Percentiles rank a stretch among this genome's conserved stretches.
Conservation (phyloP, 208 protist genomes). For the Acanthamoeba quina region DNA sequence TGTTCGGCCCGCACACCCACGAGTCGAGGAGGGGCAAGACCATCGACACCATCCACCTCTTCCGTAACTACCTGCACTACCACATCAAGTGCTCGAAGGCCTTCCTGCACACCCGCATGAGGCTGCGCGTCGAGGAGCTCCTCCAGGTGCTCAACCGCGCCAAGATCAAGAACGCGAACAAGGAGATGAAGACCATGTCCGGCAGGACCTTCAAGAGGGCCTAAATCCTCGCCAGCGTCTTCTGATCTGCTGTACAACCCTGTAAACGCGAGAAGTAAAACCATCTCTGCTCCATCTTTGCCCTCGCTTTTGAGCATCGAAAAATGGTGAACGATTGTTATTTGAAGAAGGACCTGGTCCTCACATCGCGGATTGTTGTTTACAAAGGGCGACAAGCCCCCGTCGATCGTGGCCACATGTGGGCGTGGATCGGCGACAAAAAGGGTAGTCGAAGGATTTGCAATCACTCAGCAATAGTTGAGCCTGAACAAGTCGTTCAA, state of each 20-base stretch:
- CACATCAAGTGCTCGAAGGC: slow-evolving; percentile 93
- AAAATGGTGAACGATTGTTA: too few relatives aligned
- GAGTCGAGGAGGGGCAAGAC: slow-evolving; percentile 78
- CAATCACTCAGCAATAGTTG: slow-evolving; percentile 52
- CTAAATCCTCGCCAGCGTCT: slow-evolving; percentile 13
- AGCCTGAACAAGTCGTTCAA: slow-evolving; percentile 62
- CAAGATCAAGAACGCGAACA: slow-evolving; percentile 84
- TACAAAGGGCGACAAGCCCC: slow-evolving; percentile 2
- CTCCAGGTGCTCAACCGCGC: slow-evolving; percentile 91
- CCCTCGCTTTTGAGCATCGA: too few relatives aligned
- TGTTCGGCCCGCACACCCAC: slow-evolving; percentile 53
- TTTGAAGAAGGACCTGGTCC: too few relatives aligned
- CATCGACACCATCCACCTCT: slow-evolving; percentile 86
- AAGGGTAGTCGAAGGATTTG: not conserved
- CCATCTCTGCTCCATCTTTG: too few relatives aligned
- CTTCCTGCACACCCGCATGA: slow-evolving; percentile 92
- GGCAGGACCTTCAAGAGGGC: slow-evolving; percentile 76
- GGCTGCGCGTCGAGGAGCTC: slow-evolving; percentile 86
- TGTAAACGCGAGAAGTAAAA: too few relatives aligned
- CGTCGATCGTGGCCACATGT: not conserved
- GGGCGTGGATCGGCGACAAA: not conserved
- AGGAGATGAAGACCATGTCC: slow-evolving; percentile 76
- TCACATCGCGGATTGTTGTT: not conserved
- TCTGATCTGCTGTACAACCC: not conserved
- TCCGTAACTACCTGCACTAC: slow-evolving; percentile 93